Percentiles rank a stretch among this genome's conserved stretches.
phyloP scores from a whole-genome alignment of 108 stramenopile genomes.

The Skeletonema potamos region DNA sequence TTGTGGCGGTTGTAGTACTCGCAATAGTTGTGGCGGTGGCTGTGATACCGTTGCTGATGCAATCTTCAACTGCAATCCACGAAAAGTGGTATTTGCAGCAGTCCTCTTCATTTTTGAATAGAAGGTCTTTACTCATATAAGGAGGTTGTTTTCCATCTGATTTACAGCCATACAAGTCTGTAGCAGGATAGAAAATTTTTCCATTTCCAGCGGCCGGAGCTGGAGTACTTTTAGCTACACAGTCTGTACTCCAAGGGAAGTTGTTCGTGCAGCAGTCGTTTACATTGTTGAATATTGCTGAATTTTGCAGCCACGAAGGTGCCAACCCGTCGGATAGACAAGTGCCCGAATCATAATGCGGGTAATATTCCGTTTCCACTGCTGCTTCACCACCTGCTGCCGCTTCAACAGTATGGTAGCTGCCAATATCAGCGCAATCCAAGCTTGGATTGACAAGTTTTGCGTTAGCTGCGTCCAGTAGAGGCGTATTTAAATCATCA shows the following conservation, averaged over 20 bases:
- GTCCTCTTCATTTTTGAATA: neutral
- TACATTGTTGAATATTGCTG: neutral
- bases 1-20: no score
- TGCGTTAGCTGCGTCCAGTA: conserved; percentile 25
- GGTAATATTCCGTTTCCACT: neutral
- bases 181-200: neutral
- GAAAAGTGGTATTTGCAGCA: conserved; percentile 4
- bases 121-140: neutral
- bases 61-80: neutral
- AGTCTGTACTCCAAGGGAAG: neutral
- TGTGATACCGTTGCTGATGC: neutral
- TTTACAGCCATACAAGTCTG: neutral
- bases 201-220: neutral
- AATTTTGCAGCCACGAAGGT: neutral
- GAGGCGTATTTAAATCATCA: conserved; percentile 25
- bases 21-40: no score
- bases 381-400: neutral
- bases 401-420: no score
- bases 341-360: neutral
- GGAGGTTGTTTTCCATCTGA: neutral
- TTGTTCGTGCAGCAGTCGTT: neutral
- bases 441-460: conserved; percentile 23
- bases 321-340: neutral
- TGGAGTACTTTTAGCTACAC: neutral
- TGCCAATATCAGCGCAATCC: conserved; percentile 6